Evolutionary conservation across 179 eudicot species (phyloP), one percentile per base, ranked within the genome.

Genomic region (Nepenthes alata): DNA sequence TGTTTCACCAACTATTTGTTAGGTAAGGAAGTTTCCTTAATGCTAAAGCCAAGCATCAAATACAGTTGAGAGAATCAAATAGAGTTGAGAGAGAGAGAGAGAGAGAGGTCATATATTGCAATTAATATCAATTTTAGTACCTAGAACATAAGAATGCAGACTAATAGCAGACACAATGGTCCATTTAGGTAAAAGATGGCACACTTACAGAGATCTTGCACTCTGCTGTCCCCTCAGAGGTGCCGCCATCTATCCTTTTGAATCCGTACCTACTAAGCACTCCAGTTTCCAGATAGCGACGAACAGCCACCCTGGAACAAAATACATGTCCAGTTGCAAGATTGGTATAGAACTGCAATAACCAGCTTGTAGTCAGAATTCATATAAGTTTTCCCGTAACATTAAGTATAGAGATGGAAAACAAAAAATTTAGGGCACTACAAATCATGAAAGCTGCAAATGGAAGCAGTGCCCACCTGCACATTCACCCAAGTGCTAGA

Each of bases 241-340:
- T 12, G 59, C 56, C 74, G 64, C 70, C 53, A 57, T 60, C 79
- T 69, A 39, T 79, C 68, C 93, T 86, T 74, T 68, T 81, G 47
- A 62, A 74, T 38, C 89, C 82, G 71, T 88, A 86, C 53, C 56
- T 71, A 39, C 76, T 77, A 47, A 85, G 47, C 66, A 81, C 81
- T 61, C 88, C 87, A 55, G 85, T 85, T 55, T 83, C 70, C 67
- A 87, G 54, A 77, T 70, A 87, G 57, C 95, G 95, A 56, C 80
- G 50, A 63, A 73, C 95, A 65, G 87, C 95, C 62, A 48, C 38
- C 69, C 70, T 74, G 59, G 97, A 90, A 71, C 85, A 86, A 66
- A 90, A 87, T 64, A 78, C 80, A 65, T 85, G 79, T 35, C 80
- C 79, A 75, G 74, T 80, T 3, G 60, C 81, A 51, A 89, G 81